Evolutionary conservation across 2,329 filamentous ascomycete species (phyloP), one percentile per base, ranked within the genome.

Genomic region (Xylariaceae sp.): DNA sequence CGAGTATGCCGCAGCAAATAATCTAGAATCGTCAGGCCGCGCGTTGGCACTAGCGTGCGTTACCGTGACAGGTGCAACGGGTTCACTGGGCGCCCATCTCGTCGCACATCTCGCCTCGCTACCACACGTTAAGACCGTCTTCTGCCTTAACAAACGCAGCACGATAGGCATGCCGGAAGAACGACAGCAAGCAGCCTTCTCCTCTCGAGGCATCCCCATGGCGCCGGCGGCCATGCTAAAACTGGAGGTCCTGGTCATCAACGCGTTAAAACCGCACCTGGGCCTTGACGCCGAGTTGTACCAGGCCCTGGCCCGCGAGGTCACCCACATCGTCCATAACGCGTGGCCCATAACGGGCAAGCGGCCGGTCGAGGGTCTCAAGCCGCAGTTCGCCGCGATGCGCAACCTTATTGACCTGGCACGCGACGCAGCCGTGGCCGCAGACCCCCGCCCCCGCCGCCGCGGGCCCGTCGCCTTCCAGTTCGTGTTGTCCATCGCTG

Each of bases 271-370:
- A 19, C 51, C 59, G 1, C 35, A 44, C 3, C 56, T 75, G 0
- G 70, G 69, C 0, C 52, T 76, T 0, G 15, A 51, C 0, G 12
- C 36, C 0, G 25, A 44, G 4, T 50, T 58, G 1, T 72, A 74
- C 41, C 24, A 49, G 3, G 14, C 31, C 0, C 56, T 75, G 1
- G 44, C 52, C 0, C n/a, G 41, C 0, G 44, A 33, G 2, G 65
- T 64, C 8, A 75, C 70, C 0, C 64, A 72, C 37, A 61, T 76
- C 25, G 36, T 70, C 15, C 68, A 72, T 46, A 70, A 65, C 31
- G 69, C 67, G 0, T 74, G 67, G 67, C 63, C 61, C 1, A 71
- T 72, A 65, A 65, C 53, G 33, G 47, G 46, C 8, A 67, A 53
- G 31, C 53, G 64, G 3, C 46, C 60, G 0, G 3, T 70, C 0